phyloP scores from a whole-genome alignment of 306 rosid species.

The Ochetophila trinervis region DNA sequence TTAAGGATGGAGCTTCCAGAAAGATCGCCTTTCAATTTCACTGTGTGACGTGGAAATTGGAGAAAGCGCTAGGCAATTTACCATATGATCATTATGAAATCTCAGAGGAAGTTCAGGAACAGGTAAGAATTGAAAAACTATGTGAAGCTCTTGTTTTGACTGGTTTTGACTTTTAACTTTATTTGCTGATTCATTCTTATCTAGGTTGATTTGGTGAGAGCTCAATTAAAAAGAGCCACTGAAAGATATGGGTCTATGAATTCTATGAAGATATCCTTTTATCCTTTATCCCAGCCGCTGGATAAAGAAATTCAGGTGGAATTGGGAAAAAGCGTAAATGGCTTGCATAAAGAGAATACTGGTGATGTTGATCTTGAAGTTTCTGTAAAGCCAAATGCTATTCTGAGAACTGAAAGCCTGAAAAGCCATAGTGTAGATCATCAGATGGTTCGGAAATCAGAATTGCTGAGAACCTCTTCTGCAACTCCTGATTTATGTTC shows the following conservation, averaged over 20 bases:
- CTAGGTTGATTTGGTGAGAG: constrained; percentile 88
- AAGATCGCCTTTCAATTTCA: constrained; percentile 69
- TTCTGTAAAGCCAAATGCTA: constrained; percentile 39
- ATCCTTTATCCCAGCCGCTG: constrained; percentile 45
- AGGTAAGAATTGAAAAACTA: constrained; percentile 44
- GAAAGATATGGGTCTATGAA: constrained; percentile 66
- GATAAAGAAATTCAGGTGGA: constrained; percentile 42
- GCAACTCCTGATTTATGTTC: constrained; percentile 34
- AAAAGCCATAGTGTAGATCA: constrained; percentile 34
- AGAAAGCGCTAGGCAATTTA: constrained; percentile 60
- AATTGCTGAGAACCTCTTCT: constrained; percentile 44
- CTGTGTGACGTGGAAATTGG: constrained; percentile 84
- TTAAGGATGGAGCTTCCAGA: constrained; percentile 71
- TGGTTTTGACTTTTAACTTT: constrained; percentile 5
- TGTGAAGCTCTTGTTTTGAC: neutral
- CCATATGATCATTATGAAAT: constrained; percentile 67
- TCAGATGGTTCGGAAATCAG: constrained; percentile 29
- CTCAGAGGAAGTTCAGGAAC: constrained; percentile 93
- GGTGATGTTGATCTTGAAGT: constrained; percentile 30
- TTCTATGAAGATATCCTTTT: constrained; percentile 38
- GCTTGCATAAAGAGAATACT: constrained; percentile 39
- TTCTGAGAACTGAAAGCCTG: constrained; percentile 32
- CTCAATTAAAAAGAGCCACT: constrained; percentile 79
- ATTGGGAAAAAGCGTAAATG: constrained; percentile 38
- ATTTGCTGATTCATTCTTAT: constrained; percentile 9